Evolutionary conservation across 768 basidiomycete genomes (phyloP).

Genomic region (Hirschioporus abietinus): DNA sequence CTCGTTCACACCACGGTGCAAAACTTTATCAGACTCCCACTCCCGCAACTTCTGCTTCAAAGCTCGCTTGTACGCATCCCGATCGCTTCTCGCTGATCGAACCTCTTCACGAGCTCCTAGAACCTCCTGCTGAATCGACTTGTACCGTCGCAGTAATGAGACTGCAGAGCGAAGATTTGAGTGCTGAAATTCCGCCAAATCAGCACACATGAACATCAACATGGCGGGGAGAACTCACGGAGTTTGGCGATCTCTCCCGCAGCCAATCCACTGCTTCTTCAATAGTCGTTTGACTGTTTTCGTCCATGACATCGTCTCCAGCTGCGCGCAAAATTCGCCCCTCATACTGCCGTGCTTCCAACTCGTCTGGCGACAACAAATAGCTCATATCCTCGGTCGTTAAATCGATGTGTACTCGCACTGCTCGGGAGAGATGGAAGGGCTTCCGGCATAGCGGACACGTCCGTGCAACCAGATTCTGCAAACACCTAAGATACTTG

Average conservation of each 20-base stretch:
- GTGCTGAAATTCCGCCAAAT: background rate
- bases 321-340: background rate
- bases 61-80: background rate
- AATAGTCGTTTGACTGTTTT: background rate
- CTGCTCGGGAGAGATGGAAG: background rate
- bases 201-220: background rate
- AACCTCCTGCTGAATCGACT: background rate
- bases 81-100: background rate
- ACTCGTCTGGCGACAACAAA: background rate
- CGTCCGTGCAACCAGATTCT: background rate
- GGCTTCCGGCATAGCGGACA: conserved; percentile 3
- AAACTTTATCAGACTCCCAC: background rate
- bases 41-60: background rate
- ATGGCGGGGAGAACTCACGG: background rate
- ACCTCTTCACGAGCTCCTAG: background rate
- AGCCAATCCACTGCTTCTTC: background rate
- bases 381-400: background rate
- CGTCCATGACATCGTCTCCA: background rate
- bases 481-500: background rate
- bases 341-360: conserved; percentile 1
- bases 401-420: background rate
- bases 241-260: background rate
- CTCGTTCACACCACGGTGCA: background rate
- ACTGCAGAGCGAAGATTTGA: background rate
- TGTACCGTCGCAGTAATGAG: background rate